Conservation (phyloP, 306 rosid genomes). For the Vigna radiata region DNA sequence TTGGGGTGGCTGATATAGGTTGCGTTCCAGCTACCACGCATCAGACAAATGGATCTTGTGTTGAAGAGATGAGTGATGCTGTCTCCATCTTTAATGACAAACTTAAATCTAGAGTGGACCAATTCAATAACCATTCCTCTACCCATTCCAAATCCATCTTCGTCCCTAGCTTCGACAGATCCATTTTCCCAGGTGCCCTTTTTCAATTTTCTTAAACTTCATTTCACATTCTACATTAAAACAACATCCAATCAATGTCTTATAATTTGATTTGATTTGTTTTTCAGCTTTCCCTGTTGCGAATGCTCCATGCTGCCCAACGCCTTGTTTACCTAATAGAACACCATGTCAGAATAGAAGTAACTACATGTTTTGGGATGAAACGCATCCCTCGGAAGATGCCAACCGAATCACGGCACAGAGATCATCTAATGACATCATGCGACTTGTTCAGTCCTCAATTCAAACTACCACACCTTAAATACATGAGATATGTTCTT, state of each 20-base stretch:
- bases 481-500: no score
- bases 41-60: slow-evolving; percentile 44
- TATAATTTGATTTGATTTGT: no score
- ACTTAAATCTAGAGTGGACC: slow-evolving; percentile 44
- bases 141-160: slow-evolving; percentile 48
- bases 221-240: neutral
- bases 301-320: slow-evolving; percentile 48
- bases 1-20: no score
- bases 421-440: neutral
- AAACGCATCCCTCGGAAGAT: slow-evolving; percentile 49
- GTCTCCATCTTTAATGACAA: slow-evolving; percentile 36
- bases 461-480: no score
- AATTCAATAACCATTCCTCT: slow-evolving; percentile 16
- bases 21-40: slow-evolving; percentile 32
- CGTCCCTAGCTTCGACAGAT: no score
- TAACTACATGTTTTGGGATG: slow-evolving; percentile 60
- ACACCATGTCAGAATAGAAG: slow-evolving; percentile 53
- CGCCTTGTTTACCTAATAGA: slow-evolving; percentile 34
- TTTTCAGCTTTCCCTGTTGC: slow-evolving; percentile 49
- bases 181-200: slow-evolving; percentile 30
- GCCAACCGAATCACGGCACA: slow-evolving; percentile 38
- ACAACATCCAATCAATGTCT: neutral
- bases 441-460: neutral
- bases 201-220: neutral
- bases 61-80: slow-evolving; percentile 38